A percentile compares a stretch with the other conserved stretches of the same genome.
These are phyloP conservation scores for Paraconiothyrium sp. DNA, from an alignment of 2,329 filamentous ascomycete species.

Conservation along the genomic window DNA sequence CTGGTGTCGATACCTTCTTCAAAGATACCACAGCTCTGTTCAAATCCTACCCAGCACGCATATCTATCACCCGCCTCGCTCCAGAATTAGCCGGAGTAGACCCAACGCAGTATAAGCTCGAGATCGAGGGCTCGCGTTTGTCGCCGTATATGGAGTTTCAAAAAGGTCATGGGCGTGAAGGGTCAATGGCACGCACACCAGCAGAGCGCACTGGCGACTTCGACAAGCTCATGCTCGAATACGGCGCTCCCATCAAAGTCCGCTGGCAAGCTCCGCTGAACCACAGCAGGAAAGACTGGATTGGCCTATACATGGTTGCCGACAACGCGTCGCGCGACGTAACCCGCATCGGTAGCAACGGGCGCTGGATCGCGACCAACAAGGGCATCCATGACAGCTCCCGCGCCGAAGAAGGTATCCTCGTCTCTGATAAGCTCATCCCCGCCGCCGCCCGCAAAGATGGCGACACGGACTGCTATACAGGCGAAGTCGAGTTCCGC, in stretches of 20 bases:
- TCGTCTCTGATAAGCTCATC: slow-evolving; percentile 72
- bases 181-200: slow-evolving; percentile 72
- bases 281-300: slow-evolving; percentile 92
- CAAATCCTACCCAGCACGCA: slow-evolving; percentile 85
- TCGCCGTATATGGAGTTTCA: slow-evolving; percentile 63
- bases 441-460: slow-evolving; percentile 55
- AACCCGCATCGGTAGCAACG: slow-evolving; percentile 84
- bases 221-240: slow-evolving; percentile 83
- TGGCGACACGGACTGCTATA: slow-evolving; percentile 68
- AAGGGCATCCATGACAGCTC: slow-evolving; percentile 78
- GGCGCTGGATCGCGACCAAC: slow-evolving; percentile 87
- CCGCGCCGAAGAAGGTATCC: slow-evolving; percentile 78
- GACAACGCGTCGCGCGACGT: slow-evolving; percentile 88
- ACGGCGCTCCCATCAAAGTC: slow-evolving; percentile 88
- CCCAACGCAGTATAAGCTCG: slow-evolving; percentile 80
- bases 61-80: slow-evolving; percentile 82
- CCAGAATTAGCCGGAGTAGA: slow-evolving; percentile 83
- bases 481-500: slow-evolving; percentile 85
- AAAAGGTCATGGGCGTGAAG: slow-evolving; percentile 76
- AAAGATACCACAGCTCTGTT: slow-evolving; percentile 88
- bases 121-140: slow-evolving; percentile 71
- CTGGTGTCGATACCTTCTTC: slow-evolving; percentile 86
- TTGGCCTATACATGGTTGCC: slow-evolving; percentile 94
- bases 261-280: slow-evolving; percentile 89
- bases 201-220: slow-evolving; percentile 68